A percentile compares a stretch with the other conserved stretches of the same genome.
Conservation (phyloP, 1,284 basidiomycete genomes). For the Paramarasmius palmivorus region DNA sequence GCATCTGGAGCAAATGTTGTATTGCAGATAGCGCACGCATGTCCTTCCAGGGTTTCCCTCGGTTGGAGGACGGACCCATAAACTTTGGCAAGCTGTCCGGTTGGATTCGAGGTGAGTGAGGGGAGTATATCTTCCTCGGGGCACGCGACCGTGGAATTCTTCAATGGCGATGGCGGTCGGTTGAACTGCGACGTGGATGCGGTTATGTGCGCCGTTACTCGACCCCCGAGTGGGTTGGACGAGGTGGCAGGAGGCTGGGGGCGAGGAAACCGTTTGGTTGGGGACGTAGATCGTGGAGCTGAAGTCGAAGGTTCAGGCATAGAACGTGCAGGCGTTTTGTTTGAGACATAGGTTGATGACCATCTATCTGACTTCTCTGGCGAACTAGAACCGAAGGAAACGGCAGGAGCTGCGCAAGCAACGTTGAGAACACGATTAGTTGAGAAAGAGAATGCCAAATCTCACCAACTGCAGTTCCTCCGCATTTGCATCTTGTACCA, state of each 20-base stretch:
- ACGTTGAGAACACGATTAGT: neutral
- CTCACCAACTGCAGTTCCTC: slow-evolving; percentile 74
- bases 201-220: slow-evolving; percentile 59
- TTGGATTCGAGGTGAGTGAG: slow-evolving; percentile 47
- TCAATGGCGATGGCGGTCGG: slow-evolving; percentile 58
- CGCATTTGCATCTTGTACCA: slow-evolving; percentile 71
- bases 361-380: slow-evolving; percentile 58
- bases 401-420: slow-evolving; percentile 55
- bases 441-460: slow-evolving; percentile 13
- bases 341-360: slow-evolving; percentile 73
- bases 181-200: slow-evolving; percentile 42
- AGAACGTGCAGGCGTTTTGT: slow-evolving; percentile 39
- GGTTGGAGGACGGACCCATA: slow-evolving; percentile 81
- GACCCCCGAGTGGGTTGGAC: slow-evolving; percentile 38
- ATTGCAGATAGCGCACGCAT: slow-evolving; percentile 67
- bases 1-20: slow-evolving; percentile 72
- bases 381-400: slow-evolving; percentile 40
- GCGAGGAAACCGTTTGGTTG: slow-evolving; percentile 49
- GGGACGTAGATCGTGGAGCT: slow-evolving; percentile 21
- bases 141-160: slow-evolving; percentile 44
- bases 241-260: slow-evolving; percentile 34
- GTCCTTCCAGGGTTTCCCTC: slow-evolving; percentile 66
- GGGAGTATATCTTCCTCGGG: slow-evolving; percentile 62
- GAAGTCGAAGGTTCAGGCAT: slow-evolving; percentile 19
- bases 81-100: slow-evolving; percentile 63